Percentiles rank a stretch among this genome's conserved stretches.
These are phyloP conservation scores for Lyophyllum atratum DNA, from an alignment of 768 basidiomycete genomes.

Conservation along the genomic window DNA sequence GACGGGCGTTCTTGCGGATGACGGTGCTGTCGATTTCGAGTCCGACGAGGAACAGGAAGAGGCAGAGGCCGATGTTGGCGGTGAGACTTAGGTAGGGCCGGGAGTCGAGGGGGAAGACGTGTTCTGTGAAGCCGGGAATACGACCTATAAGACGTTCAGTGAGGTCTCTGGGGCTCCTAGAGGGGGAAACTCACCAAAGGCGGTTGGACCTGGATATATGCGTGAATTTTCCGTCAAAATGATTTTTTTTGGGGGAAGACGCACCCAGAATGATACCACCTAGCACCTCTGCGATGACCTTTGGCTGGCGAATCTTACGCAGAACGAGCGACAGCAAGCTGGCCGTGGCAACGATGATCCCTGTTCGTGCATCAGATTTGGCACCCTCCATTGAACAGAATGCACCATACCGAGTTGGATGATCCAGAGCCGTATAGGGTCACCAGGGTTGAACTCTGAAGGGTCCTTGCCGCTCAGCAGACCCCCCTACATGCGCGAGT, in stretches of 20 bases:
- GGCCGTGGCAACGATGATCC: conserved; percentile 81
- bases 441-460: conserved; percentile 56
- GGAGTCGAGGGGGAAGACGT: conserved; percentile 78
- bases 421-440: conserved; percentile 79
- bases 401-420: conserved; percentile 67
- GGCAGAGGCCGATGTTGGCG: conserved; percentile 85
- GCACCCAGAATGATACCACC: conserved; percentile 87
- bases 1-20: conserved; percentile 74
- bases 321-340: conserved; percentile 74
- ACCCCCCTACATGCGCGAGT: conserved; percentile 53
- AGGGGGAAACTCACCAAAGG: conserved; percentile 35
- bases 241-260: conserved; percentile 50
- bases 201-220: conserved; percentile 45
- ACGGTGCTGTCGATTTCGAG: conserved; percentile 84
- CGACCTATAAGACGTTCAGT: conserved; percentile 44
- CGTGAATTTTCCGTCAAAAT: conserved; percentile 4
- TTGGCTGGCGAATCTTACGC: conserved; percentile 80
- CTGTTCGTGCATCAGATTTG: conserved; percentile 32
- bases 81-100: conserved; percentile 80
- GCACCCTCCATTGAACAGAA: not conserved
- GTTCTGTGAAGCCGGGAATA: conserved; percentile 85
- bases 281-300: conserved; percentile 80
- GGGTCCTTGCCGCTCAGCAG: conserved; percentile 78
- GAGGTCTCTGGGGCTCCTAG: not conserved
- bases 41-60: conserved; percentile 92